These are phyloP conservation scores for Flaveria bidentis DNA, from an alignment of 129 eudicot genomes.

Conservation along the genomic window DNA sequence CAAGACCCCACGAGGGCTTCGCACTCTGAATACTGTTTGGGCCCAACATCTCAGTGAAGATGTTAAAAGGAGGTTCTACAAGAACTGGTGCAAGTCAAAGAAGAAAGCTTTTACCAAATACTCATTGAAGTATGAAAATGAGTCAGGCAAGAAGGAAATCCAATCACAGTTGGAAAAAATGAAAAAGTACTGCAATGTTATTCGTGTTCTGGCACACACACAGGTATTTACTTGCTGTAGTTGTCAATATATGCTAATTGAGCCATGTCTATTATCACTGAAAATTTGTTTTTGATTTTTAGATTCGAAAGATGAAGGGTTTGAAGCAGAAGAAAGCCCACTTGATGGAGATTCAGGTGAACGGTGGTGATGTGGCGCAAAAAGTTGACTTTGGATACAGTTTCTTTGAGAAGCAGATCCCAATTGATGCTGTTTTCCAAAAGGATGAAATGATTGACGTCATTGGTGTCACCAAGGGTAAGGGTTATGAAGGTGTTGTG, in stretches of 20 bases:
- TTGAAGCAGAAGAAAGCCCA: constrained; percentile 68
- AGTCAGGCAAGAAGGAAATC: constrained; percentile 53
- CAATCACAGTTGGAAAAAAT: constrained; percentile 51
- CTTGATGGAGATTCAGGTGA: constrained; percentile 65
- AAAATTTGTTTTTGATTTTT: neutral
- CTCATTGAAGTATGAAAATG: constrained; percentile 44
- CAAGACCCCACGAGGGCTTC: constrained; percentile 66
- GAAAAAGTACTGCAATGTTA: constrained; percentile 63
- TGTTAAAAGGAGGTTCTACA: constrained; percentile 55
- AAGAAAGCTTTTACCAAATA: constrained; percentile 53
- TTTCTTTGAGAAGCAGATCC: constrained; percentile 60
- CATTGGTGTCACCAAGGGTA: constrained; percentile 66
- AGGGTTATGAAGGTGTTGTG: constrained; percentile 70
- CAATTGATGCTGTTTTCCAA: constrained; percentile 60
- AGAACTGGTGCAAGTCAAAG: constrained; percentile 64
- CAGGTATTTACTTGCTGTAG: constrained; percentile 32
- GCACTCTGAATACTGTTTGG: constrained; percentile 53
- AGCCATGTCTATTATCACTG: neutral
- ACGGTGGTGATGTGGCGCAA: constrained; percentile 53
- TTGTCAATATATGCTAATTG: neutral
- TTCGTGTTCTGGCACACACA: constrained; percentile 65
- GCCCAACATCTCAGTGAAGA: constrained; percentile 70
- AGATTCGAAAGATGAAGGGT: constrained; percentile 69
- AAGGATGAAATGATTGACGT: constrained; percentile 73
- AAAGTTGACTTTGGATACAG: constrained; percentile 55